These are phyloP conservation scores for Ophiorrhiza pumila DNA, from an alignment of 257 asterid species.

Conservation along the genomic window DNA sequence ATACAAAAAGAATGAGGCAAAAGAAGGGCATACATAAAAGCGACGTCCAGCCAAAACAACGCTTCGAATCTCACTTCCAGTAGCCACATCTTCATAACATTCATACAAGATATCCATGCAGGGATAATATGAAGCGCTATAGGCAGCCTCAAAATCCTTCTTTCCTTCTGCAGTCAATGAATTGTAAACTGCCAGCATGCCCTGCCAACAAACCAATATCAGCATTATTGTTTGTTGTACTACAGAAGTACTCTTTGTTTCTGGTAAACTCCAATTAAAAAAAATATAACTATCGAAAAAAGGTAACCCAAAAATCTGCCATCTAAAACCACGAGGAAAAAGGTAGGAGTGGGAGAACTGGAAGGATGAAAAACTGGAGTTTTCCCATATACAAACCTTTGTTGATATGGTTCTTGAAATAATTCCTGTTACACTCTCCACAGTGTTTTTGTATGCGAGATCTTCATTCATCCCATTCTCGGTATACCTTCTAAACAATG, in stretches of 20 bases:
- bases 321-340: neutral
- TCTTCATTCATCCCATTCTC: constrained; percentile 88
- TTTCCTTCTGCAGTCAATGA: constrained; percentile 72
- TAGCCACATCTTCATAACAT: constrained; percentile 95
- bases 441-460: constrained; percentile 91
- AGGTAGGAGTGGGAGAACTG: no score
- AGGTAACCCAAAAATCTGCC: neutral
- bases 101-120: constrained; percentile 97
- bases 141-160: constrained; percentile 78
- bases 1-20: neutral
- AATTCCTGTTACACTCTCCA: constrained; percentile 82
- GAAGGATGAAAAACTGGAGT: neutral
- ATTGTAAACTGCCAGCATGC: constrained; percentile 85
- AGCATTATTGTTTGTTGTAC: neutral
- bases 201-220: constrained; percentile 42
- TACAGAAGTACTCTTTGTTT: neutral
- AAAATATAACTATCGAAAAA: neutral
- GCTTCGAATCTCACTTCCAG: constrained; percentile 90
- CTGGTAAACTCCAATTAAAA: neutral
- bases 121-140: constrained; percentile 89
- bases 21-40: constrained; percentile 68
- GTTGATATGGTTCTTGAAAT: constrained; percentile 86
- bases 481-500: constrained; percentile 88
- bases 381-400: constrained; percentile 42
- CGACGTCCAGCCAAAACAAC: constrained; percentile 98